Base-by-base conservation (phyloP, 805 yeast species). In the Teunomyces tritomae region DNA sequence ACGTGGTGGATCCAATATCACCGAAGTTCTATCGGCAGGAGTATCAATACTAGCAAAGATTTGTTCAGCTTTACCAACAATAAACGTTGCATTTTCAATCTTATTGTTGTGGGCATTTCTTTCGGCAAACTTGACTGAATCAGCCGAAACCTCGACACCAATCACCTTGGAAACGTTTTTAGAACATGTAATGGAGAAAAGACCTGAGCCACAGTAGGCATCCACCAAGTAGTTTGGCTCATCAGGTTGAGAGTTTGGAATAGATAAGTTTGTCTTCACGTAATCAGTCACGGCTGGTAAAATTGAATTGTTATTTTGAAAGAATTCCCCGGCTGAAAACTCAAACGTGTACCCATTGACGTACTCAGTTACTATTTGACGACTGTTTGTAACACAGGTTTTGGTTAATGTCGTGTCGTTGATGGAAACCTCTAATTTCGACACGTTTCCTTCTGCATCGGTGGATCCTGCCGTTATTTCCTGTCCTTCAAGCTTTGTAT, bases 201-300 rank as follows among this genome's bases (percentile, higher is more conserved):
- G 72, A 0, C 99, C 99, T 3, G 96, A 87, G 1, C 98, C 98
- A 74, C 98, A 91, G 70, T 91, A 91, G 0, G 97, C 96, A 65
- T 91, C 98, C 26, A 91, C 96, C 43, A 91, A 70, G 61, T 83
- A 89, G 58, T 81, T 79, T 28, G 65, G 66, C 46, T 62, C 63
- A 26, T 57, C 65, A 2, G 59, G 57, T 7, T 54, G 46, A 37
- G 57, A 59, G 28, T 73, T 74, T 5, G 65, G 70, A 16, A 71
- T 73, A 4, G 65, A 61, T 45, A 91, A 68, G 58, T 89, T 88
- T 7, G 82, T 76, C 50, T 85, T 80, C 13, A 94, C 99, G 62
- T 89, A 91, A 35, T 75, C 73, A 4, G 96, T 86, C 14, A 94
- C 95, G 2, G 73, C 65, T 2, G 97, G 96, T 52, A 94, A 71